These are phyloP conservation scores for Malassezia dermatis DNA, from an alignment of 1,284 basidiomycete species.

Conservation along the genomic window DNA sequence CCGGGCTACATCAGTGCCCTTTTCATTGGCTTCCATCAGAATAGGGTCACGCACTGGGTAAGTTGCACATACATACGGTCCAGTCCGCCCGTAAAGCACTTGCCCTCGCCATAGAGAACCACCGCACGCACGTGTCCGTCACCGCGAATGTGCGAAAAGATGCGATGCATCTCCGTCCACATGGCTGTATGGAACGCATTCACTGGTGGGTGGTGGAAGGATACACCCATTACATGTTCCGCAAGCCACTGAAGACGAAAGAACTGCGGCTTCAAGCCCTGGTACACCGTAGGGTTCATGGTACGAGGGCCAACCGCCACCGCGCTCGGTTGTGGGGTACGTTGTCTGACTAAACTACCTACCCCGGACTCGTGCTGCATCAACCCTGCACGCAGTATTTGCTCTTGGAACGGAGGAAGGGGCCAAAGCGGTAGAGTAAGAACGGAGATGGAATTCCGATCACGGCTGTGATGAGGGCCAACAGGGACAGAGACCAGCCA, in stretches of 20 bases:
- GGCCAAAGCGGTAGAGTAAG: conserved; percentile 29
- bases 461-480: conserved; percentile 34
- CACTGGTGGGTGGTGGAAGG: conserved; percentile 37
- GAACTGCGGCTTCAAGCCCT: conserved; percentile 20
- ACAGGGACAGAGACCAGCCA: conserved; percentile 43
- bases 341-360: background rate
- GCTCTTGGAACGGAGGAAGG: conserved; percentile 25
- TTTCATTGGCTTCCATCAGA: conserved; percentile 14
- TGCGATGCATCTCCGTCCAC: conserved; percentile 36
- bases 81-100: conserved; percentile 46
- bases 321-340: too few species aligned
- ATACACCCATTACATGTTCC: conserved; percentile 31
- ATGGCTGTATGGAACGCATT: conserved; percentile 38
- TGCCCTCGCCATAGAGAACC: conserved; percentile 38
- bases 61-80: conserved; percentile 24
- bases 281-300: conserved; percentile 23
- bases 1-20: conserved; percentile 34
- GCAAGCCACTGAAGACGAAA: conserved; percentile 31
- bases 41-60: conserved; percentile 17
- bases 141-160: conserved; percentile 29
- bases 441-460: conserved; percentile 42
- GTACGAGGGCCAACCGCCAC: background rate
- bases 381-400: conserved; percentile 19
- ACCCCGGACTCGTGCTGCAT: background rate
- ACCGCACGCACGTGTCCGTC: conserved; percentile 40